A percentile compares a stretch with the other conserved stretches of the same genome.
phyloP scores from a whole-genome alignment of 176 grass and related monocot species.

The Areca catechu region DNA sequence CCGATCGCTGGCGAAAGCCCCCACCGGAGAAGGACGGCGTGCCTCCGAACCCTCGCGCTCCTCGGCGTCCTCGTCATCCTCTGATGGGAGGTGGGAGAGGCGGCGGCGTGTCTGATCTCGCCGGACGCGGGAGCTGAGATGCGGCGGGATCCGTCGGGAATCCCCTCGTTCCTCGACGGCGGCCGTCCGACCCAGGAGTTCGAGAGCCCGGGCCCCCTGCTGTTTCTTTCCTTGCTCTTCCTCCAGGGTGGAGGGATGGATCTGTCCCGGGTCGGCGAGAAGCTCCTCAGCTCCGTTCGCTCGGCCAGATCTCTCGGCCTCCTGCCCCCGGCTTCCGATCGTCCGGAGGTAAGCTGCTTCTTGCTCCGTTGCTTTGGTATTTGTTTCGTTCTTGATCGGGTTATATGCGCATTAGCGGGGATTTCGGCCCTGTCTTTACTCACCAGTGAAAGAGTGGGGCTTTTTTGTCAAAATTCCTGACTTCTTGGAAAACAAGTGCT shows the following conservation, averaged over 20 bases:
- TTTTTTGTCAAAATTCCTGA: no score
- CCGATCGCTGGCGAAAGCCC: no score
- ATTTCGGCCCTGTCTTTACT: no score
- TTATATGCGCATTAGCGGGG: background rate
- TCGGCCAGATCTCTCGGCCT: conserved; percentile 83
- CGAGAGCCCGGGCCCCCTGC: conserved; percentile 61
- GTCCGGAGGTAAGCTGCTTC: conserved; percentile 40
- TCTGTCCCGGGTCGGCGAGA: conserved; percentile 95
- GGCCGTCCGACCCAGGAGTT: conserved; percentile 21
- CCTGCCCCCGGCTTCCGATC: conserved; percentile 40
- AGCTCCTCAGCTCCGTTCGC: conserved; percentile 93
- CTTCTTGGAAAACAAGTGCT: no score
- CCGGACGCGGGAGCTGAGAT: conserved; percentile 8
- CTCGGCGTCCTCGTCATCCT: background rate
- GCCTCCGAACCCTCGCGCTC: no score
- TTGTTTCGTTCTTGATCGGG: conserved; percentile 10
- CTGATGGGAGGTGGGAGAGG: background rate
- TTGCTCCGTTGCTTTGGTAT: conserved; percentile 4
- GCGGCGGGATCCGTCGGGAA: conserved; percentile 1
- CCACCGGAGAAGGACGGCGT: no score
- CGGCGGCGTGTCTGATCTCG: background rate
- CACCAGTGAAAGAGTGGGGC: no score
- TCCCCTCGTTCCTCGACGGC: conserved; percentile 9
- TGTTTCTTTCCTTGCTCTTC: conserved; percentile 94
- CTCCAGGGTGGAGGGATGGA: conserved; percentile 98